Conservation (phyloP, 2,329 filamentous ascomycete genomes). For the Furcasterigmium furcatum region DNA sequence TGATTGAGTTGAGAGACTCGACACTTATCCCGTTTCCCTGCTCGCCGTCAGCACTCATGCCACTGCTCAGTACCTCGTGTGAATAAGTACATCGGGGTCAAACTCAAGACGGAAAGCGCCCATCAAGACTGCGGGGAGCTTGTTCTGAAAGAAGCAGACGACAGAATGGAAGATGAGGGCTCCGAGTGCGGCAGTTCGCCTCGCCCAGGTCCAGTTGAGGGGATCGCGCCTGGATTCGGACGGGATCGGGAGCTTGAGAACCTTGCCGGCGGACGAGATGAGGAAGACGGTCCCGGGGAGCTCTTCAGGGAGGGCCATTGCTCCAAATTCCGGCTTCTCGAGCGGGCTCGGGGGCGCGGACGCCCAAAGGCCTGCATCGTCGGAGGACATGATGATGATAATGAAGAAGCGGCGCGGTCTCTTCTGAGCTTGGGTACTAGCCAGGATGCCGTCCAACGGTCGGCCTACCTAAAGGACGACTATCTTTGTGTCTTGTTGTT, state of each 20-base stretch:
- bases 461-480: too few relatives aligned
- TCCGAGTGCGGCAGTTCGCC: constrained; percentile 12
- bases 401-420: too few relatives aligned
- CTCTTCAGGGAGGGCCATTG: constrained; percentile 5
- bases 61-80: neutral
- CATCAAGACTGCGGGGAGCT: constrained; percentile 14
- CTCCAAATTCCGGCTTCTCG: neutral
- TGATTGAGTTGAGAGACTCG: constrained; percentile 20
- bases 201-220: constrained; percentile 19
- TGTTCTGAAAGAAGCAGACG: constrained; percentile 17
- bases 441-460: too few relatives aligned
- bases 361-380: neutral
- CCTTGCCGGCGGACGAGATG: constrained; percentile 24
- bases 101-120: constrained; percentile 16
- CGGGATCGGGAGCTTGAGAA: constrained; percentile 25
- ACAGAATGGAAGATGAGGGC: constrained; percentile 14
- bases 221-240: constrained; percentile 23
- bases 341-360: neutral
- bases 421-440: too few relatives aligned
- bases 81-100: constrained; percentile 10
- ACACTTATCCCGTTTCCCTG: constrained; percentile 20
- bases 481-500: too few relatives aligned
- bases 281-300: constrained; percentile 23
- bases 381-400: too few relatives aligned
- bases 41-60: too few relatives aligned